Percentiles rank a stretch among this genome's conserved stretches.
phyloP scores from a whole-genome alignment of 129 eudicot species.

The Artemisia annua region DNA sequence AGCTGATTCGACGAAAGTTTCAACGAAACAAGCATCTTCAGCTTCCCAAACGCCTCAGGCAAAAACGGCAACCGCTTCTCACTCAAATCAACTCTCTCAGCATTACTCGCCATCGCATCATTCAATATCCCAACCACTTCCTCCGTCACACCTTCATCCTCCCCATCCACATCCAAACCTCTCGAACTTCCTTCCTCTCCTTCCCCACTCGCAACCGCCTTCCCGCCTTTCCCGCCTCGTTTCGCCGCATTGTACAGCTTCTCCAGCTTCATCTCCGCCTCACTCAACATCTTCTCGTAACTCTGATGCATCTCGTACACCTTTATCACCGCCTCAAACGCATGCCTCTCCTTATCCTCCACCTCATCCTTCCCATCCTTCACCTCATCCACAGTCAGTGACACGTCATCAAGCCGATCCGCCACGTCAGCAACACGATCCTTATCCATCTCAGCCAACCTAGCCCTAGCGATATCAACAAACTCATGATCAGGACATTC shows the following conservation, averaged over 20 bases:
- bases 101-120: conserved; percentile 45
- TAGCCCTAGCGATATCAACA: conserved; percentile 60
- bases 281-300: conserved; percentile 69
- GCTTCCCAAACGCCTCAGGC: conserved; percentile 81
- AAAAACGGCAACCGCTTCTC: conserved; percentile 51
- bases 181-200: conserved; percentile 22
- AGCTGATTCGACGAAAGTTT: conserved; percentile 72
- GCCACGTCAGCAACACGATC: too few relatives aligned
- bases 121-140: conserved; percentile 59
- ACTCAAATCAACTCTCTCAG: conserved; percentile 57
- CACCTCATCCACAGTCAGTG: conserved; percentile 15
- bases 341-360: conserved; percentile 47
- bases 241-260: conserved; percentile 76
- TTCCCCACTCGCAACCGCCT: conserved; percentile 26
- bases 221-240: conserved; percentile 42
- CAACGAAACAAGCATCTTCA: conserved; percentile 47
- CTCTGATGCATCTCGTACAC: conserved; percentile 78
- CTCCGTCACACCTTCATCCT: conserved; percentile 41
- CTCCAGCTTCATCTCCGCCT: conserved; percentile 76
- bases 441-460: conserved; percentile 6
- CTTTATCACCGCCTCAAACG: conserved; percentile 53
- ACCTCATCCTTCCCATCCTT: conserved; percentile 27
- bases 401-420: too few relatives aligned
- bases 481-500: conserved; percentile 80
- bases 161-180: conserved; percentile 21